Evolutionary conservation across 345 rosid species (phyloP), one percentile per base, ranked within the genome.

Genomic region (Sonneratia alba): DNA sequence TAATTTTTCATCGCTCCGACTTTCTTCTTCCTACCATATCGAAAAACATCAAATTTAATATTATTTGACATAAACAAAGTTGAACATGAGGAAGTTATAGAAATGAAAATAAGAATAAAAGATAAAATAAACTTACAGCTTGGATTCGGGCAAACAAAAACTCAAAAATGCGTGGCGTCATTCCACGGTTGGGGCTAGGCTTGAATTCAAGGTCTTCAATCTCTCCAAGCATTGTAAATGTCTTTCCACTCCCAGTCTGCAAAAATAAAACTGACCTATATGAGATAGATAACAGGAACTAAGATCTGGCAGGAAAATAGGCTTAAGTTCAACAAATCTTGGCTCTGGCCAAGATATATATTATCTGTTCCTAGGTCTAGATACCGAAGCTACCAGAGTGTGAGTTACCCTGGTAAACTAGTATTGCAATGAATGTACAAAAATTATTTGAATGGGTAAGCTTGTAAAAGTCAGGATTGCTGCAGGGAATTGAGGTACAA

Each of bases 241-340:
- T 92, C 87, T 95, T 95, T n/a, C 97, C 99, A 73, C 99, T 92
- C 78, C 97, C 97, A 67, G 99, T 95, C 97, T 95, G 88, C 83
- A 85, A 45, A 45, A 78, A 80, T 70, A 42, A 43, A 71, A 32
- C 64, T 38, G 61, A 51, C 24, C 61, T 40, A 70, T 67, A 66
- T 38, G 27, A 56, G 68, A 42, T 19, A 56, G 49, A 66, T 10
- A 13, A 67, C 3, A 3, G 48, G 16, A 36, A 36, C 22, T 24
- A 40, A 16, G 22, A 40, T 16, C 57, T 19, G 22, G 18, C n/a
- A 61, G 43, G 24, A 32, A 55, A 70, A 3, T 53, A 36, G 37
- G 24, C 36, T 27, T 22, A 27, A 61, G 62, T 21, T 4, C 9
- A 56, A 22, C 66, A 7, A 61, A 27, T 61, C 37, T 7, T 61